Base-by-base conservation (phyloP, 2,329 filamentous ascomycete genomes). In the Ophiosphaerella korrae region DNA sequence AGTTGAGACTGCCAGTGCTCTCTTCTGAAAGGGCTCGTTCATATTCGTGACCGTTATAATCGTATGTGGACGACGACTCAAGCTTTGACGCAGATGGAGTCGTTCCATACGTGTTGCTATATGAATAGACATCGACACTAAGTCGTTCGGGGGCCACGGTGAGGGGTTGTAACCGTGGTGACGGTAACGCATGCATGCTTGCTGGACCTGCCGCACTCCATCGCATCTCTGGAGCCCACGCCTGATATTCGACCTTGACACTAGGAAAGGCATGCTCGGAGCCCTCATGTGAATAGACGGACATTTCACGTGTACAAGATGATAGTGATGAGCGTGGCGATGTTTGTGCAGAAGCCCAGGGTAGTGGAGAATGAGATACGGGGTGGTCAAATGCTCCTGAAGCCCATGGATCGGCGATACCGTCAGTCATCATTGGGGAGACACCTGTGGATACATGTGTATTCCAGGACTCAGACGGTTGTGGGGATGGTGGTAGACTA, bases 261-360 rank as follows among this genome's bases (percentile, higher is more conserved):
- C 48, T 50, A 24, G 67, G 52, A 37, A 65, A 71, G 13, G 50
- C 48, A n/a, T 61, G 53, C 14, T 71, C 67, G 3, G 67, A 64
- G 16, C 60, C 63, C 37, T 63, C 61, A 7, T 66, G 66, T n/a
- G 72, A 73, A 48, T 68, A 73, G 9, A 65, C 57, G 8, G 71
- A 71, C 57, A 68, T 66, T 24, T 63, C 68, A 31, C 68, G 61
- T 33, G 60, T 57, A 24, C 52, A 53, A 16, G 70, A 68, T 13
- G 70, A 71, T 5, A 68, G 26, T 2, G 72, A 72, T 2, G 71
- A 73, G 14, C 69, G 65, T 23, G 72, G 69, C 16, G 71, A 72
- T 29, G 58, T 45, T 11, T 70, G 61, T 26, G 64, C 53, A 4
- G 57, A 50, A n/a, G 52, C 52, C 70, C 70, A 73, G 8, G 67